Percentiles rank a stretch among this genome's conserved stretches.
phyloP scores from a whole-genome alignment of 257 asterid species.

The Asclepias syriaca region DNA sequence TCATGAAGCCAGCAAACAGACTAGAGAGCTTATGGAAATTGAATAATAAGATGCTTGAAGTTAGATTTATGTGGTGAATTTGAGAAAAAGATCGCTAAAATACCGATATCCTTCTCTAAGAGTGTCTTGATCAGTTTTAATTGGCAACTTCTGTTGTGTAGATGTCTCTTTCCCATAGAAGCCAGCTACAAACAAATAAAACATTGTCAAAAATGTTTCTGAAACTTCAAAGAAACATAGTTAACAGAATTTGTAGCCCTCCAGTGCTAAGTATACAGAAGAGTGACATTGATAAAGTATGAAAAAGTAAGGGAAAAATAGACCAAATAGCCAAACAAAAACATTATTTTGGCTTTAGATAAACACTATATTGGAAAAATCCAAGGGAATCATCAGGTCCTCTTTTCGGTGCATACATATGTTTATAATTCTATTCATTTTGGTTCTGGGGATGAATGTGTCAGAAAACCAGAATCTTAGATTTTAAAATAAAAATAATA shows the following conservation, averaged over 20 bases:
- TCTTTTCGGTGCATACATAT: neutral
- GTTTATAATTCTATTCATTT: neutral
- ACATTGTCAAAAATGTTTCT: neutral
- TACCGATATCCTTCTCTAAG: conserved; percentile 96
- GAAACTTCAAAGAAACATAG: conserved; percentile 2
- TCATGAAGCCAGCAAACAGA: neutral
- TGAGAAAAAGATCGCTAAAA: conserved; percentile 13
- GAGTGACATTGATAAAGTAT: neutral
- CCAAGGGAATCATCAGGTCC: neutral
- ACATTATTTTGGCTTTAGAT: neutral
- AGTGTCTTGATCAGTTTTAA: conserved; percentile 94
- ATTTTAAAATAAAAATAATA: too few species aligned
- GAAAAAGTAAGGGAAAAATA: neutral
- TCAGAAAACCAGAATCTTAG: too few species aligned
- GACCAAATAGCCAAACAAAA: neutral
- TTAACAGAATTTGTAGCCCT: neutral
- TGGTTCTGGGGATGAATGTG: neutral
- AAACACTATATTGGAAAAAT: neutral
- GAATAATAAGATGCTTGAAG: neutral
- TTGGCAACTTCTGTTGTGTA: conserved; percentile 48
- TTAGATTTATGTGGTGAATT: neutral
- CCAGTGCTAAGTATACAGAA: neutral
- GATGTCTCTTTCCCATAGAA: conserved; percentile 67
- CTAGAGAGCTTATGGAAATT: neutral
- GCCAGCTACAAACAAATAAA: conserved; percentile 39